Evolutionary conservation across 2,329 filamentous ascomycete species (phyloP), one percentile per base, ranked within the genome.

Genomic region (Curvularia verruculosa): DNA sequence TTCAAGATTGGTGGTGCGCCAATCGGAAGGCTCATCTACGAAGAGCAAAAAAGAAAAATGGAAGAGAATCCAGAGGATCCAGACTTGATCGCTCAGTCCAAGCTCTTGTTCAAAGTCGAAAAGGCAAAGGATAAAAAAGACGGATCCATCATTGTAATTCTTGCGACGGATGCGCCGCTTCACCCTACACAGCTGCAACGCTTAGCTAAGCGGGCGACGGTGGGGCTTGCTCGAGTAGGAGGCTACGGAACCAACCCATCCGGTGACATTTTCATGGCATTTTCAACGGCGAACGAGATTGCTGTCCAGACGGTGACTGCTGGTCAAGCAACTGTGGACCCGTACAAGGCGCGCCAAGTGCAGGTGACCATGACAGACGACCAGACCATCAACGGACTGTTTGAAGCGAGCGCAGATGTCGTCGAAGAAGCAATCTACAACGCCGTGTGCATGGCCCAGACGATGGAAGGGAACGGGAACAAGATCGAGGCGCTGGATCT

Each of bases 361-460:
- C 75, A 68, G 0, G 75, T 84, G 0, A 76, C 83, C 31, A 76
- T 83, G 44, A 73, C 86, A 2, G 83, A 87, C 61, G 85, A 88
- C 63, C 76, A 81, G 49, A 85, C 82, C 3, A 86, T 89, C 58
- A 86, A 88, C 61, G 80, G 81, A 0, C 71, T 88, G 55, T 86
- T 89, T 56, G 82, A 87, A 68, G 87, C 85, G 1, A 82, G 80
- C 2, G 84, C 84, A 0, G 87, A 89, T 66, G 83, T 83, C 0
- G 85, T 85, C 0, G 86, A 89, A 65, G 87, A 90, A 73, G 82
- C 85, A 1, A 87, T 89, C 52, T 83, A 87, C 60, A 89, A 90
- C 68, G 81, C 83, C 0, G 72, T 89, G 8, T 87, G 81, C 59
- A 87, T 84, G 77, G 85, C 86, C 1, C 82, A 86, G 64, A 84